These are phyloP conservation scores for Striga hermonthica DNA, from an alignment of 305 asterid species.

Conservation along the genomic window DNA sequence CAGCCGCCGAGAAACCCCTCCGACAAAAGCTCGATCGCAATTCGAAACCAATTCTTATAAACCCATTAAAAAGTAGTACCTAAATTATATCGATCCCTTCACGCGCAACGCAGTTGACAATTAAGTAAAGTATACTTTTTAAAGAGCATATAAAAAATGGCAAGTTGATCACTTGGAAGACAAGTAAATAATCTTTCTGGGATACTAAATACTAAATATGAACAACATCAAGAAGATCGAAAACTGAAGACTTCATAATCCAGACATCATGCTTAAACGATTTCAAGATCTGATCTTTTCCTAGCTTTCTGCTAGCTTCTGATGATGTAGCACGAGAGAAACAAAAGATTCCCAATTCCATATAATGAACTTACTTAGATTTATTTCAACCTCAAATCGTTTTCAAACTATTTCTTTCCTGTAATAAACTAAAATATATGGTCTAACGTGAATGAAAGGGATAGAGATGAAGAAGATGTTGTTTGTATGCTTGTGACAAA, in stretches of 20 bases:
- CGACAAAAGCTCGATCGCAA: constrained; percentile 25
- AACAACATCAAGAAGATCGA: constrained; percentile 9
- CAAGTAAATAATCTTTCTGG: constrained; percentile 12
- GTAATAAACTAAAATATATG: constrained; percentile 15
- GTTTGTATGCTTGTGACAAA: constrained; percentile 16
- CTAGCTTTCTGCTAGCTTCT: constrained; percentile 27
- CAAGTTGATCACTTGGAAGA: constrained; percentile 22
- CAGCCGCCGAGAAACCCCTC: constrained; percentile 15
- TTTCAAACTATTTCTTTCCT: constrained; percentile 7
- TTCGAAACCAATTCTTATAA: constrained; percentile 28
- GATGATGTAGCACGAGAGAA: constrained; percentile 27
- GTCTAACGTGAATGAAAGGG: constrained; percentile 29
- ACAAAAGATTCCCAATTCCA: constrained; percentile 27
- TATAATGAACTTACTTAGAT: constrained; percentile 27
- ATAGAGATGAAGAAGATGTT: constrained; percentile 20
- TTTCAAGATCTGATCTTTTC: constrained; percentile 37
- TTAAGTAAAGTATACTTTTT: constrained; percentile 12
- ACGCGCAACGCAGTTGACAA: constrained; percentile 28
- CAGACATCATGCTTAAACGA: constrained; percentile 32
- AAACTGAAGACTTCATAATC: constrained; percentile 23
- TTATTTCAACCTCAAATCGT: constrained; percentile 16
- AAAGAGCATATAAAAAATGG: constrained; percentile 30
- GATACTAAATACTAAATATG: constrained; percentile 3
- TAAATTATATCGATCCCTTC: constrained; percentile 28
- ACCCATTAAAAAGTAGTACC: constrained; percentile 27